Percentiles rank a stretch among this genome's conserved stretches.
Evolutionary conservation across 2,329 filamentous ascomycete species (phyloP).

Genomic region (Talaromyces marneffei): DNA sequence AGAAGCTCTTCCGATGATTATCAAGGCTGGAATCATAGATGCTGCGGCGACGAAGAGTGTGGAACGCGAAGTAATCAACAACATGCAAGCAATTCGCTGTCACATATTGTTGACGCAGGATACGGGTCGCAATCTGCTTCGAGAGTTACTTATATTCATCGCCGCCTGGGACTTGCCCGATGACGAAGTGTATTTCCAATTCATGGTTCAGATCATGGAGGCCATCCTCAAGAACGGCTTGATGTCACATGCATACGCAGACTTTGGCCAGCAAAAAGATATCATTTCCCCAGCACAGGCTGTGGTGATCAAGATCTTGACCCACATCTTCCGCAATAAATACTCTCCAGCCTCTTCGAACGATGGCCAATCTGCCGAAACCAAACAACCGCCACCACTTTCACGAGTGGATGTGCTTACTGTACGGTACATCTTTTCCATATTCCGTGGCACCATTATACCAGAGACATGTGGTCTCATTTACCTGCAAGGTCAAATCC

Average conservation of each 20-base stretch:
- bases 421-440: conserved; percentile 85
- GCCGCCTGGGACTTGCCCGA: conserved; percentile 95
- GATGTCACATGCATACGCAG: conserved; percentile 87
- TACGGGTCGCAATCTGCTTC: conserved; percentile 79
- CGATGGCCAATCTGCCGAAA: conserved; percentile 50
- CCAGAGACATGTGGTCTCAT: conserved; percentile 93
- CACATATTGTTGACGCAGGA: conserved; percentile 85
- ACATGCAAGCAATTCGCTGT: conserved; percentile 83
- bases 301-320: conserved; percentile 83
- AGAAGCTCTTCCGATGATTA: conserved; percentile 92
- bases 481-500: conserved; percentile 85
- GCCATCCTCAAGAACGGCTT: conserved; percentile 83
- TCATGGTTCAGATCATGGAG: conserved; percentile 93
- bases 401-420: conserved; percentile 56
- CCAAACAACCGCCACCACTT: conserved; percentile 52
- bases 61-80: conserved; percentile 56
- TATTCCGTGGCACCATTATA: conserved; percentile 86
- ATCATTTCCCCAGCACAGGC: conserved; percentile 95
- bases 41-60: conserved; percentile 65
- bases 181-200: conserved; percentile 89
- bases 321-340: conserved; percentile 73
- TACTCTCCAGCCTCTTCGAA: conserved; percentile 44
- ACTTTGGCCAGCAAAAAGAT: conserved; percentile 85
- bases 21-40: conserved; percentile 90
- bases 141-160: conserved; percentile 91